Evolutionary conservation across 371 early-diverging fungal species (phyloP), one percentile per base, ranked within the genome.

Genomic region (Zychaea mexicana): DNA sequence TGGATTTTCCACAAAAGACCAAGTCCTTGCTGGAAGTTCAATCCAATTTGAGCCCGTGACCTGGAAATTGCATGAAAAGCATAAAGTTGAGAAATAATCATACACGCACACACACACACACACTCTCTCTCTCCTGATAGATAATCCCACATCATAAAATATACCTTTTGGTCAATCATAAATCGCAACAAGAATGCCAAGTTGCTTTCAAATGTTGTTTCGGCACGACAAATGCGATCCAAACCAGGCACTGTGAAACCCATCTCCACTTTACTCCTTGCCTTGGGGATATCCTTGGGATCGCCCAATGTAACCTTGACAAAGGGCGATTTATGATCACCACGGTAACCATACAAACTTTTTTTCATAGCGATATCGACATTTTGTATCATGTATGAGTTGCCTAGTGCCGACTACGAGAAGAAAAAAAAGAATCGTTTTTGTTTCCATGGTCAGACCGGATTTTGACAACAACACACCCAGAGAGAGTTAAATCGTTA

Each of bases 101-200:
- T n/a, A n/a, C n/a, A 7, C n/a, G n/a, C n/a, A 42, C 13, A 15
- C n/a, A 42, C 42, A 36, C 8, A 36, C 4, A n/a, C 17, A 15
- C 17, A 19, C 8, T 39, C 5, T 30, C 32, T 27, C 2, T 13
- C 4, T 26, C 33, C 33, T 33, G 12, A 8, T 33, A 8, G 33
- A n/a, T n/a, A n/a, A n/a, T n/a, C n/a, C n/a, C n/a, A n/a, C n/a
- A n/a, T n/a, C n/a, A n/a, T n/a, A 26, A n/a, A 3, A 2, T 1
- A 27, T 64, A 91, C 88, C 64, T 90, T 85, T 47, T 85, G 81
- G 69, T 99, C 99, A 70, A 98, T 96, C 99, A 99, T 99, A 78
- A 99, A 99, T 28, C 99, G 86, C 22, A 99, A 71, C 0, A 94
- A 79, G 77, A 90, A 98, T 10, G 90, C 88, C 39, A 99, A 70